Evolutionary conservation across 2,329 filamentous ascomycete species (phyloP).

Genomic region (Aspergillus sp.): DNA sequence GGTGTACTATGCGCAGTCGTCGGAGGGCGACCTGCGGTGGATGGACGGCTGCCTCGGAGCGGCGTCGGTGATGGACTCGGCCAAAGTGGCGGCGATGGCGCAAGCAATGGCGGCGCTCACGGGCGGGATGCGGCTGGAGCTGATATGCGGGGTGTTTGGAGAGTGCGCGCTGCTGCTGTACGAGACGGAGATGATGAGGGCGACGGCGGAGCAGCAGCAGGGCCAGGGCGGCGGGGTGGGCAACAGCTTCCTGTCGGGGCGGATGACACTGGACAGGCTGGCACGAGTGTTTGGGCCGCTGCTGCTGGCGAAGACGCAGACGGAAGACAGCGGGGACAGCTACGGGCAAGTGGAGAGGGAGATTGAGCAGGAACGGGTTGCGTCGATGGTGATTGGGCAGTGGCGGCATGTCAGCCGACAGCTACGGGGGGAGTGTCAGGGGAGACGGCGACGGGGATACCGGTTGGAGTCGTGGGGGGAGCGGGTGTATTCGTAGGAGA

Average conservation of each 20-base stretch:
- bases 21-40: conserved; percentile 6
- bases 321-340: conserved; percentile 6
- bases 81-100: conserved; percentile 24
- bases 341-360: conserved; percentile 14
- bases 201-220: conserved; percentile 10
- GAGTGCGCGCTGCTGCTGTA: conserved; percentile 24
- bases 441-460: conserved; percentile 3
- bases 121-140: conserved; percentile 29
- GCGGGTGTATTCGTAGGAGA: too few relatives aligned
- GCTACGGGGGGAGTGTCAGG: conserved; percentile 20
- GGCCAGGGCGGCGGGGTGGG: conserved; percentile 9
- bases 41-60: conserved; percentile 13
- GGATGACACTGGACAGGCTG: conserved; percentile 19
- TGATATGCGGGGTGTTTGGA: conserved; percentile 34
- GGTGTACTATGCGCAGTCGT: conserved; percentile 19
- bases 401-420: conserved; percentile 29
- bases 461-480: conserved; percentile 1
- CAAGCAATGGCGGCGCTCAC: conserved; percentile 30
- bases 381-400: conserved; percentile 23
- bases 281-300: conserved; percentile 25
- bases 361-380: conserved; percentile 20
- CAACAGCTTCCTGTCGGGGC: conserved; percentile 12
- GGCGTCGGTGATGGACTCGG: conserved; percentile 11
- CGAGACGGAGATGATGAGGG: conserved; percentile 16
- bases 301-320: conserved; percentile 17